Evolutionary conservation across 768 basidiomycete genomes (phyloP), one percentile per base, ranked within the genome.

Genomic region (Lyophyllum atratum): DNA sequence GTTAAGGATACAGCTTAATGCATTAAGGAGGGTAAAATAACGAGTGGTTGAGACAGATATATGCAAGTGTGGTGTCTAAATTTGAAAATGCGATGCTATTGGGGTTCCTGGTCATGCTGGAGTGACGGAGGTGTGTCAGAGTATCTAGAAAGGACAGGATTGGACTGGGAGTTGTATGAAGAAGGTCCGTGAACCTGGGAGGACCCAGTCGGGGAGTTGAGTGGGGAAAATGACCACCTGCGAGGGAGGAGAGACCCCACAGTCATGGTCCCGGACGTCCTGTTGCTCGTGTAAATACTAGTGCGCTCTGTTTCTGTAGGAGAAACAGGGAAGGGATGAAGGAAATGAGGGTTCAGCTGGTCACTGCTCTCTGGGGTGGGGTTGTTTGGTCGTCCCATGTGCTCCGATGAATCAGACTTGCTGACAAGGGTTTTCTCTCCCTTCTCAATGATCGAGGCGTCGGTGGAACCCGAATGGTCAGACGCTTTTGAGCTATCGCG

Each of bases 281-380:
- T 59, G 54, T 74, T 70, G 53, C 69, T 62, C 17, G 74, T 70
- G 58, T 68, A 70, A 9, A 68, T 26, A 40, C 73, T 74, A 3
- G 68, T 73, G 15, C 68, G 64, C 25, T 71, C 14, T 49, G 72
- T 69, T 24, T 64, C 71, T 19, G 75, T 77, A 3, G 80, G 77
- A 21, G 79, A 77, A 9, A 80, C 72, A 11, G 79, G 79, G 61
- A 79, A 81, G 2, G 81, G 74, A 29, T 77, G 75, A 25, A 76
- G 72, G 52, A 80, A 55, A 26, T 70, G 53, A 1, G 78, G 72
- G 56, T 82, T 78, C 5, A 79, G 64, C 0, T 70, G 69, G 11
- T 73, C 52, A 49, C 75, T 78, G 37, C 75, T 73, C 40, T 81
- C 76, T 19, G 85, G 84, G 0, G 83, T 85, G 1, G 85, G 82